Percentiles rank a stretch among this genome's conserved stretches.
Evolutionary conservation across 2,329 filamentous ascomycete species (phyloP).

Genomic region (Nemania abortiva): DNA sequence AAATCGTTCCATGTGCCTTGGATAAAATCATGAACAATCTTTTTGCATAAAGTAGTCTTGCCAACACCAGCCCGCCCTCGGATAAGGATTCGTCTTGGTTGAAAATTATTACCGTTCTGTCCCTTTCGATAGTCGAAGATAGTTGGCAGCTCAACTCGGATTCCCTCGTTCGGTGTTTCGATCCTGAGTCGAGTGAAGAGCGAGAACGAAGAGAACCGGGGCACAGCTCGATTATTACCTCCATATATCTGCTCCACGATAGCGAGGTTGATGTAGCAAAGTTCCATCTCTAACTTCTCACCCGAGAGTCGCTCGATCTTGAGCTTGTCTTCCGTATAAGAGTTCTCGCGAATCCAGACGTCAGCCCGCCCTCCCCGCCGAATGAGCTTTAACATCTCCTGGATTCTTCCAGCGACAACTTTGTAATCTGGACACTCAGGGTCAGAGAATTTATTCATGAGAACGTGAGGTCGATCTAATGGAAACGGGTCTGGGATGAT

Average conservation of each 20-base stretch:
- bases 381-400: too few relatives aligned
- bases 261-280: not conserved
- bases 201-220: not conserved
- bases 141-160: not conserved
- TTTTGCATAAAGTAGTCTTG: constrained; percentile 30
- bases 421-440: too few relatives aligned
- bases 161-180: not conserved
- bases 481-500: too few relatives aligned
- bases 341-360: not conserved
- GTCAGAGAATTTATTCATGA: too few relatives aligned
- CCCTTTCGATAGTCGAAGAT: not conserved
- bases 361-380: too few relatives aligned
- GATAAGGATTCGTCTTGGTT: constrained; percentile 20
- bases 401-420: too few relatives aligned
- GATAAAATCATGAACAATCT: constrained; percentile 25
- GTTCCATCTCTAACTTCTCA: not conserved
- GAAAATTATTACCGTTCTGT: not conserved
- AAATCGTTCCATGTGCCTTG: constrained; percentile 2
- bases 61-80: constrained; percentile 19
- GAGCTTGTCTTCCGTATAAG: not conserved
- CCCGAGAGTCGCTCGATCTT: not conserved
- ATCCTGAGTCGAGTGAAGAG: not conserved
- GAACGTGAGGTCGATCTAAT: too few relatives aligned
- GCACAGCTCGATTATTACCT: too few relatives aligned
- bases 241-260: not conserved